These are phyloP conservation scores for Aspergillus sclerotioniger DNA, from an alignment of 495 filamentous ascomycete species.

Conservation along the genomic window DNA sequence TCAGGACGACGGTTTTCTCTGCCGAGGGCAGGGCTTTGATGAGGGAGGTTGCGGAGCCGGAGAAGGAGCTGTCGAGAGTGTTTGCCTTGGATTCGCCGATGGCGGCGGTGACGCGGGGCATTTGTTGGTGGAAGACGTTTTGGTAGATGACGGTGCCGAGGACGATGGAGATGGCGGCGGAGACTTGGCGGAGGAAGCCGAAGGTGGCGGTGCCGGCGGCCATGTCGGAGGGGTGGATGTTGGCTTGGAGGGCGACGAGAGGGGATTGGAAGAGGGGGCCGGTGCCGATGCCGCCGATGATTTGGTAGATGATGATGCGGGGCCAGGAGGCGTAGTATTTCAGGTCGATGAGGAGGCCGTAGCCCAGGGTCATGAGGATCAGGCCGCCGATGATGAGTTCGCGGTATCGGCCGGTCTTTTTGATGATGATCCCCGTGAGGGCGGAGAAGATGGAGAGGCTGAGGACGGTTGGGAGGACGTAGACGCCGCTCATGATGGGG, in stretches of 20 bases:
- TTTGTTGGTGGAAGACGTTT: slow-evolving; percentile 49
- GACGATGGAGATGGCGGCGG: slow-evolving; percentile 53
- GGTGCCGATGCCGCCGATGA: slow-evolving; percentile 53
- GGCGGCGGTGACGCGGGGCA: slow-evolving; percentile 32
- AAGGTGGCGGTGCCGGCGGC: slow-evolving; percentile 54
- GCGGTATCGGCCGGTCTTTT: slow-evolving; percentile 60
- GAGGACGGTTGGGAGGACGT: slow-evolving; percentile 72
- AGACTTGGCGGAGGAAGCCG: slow-evolving; percentile 50
- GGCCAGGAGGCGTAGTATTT: slow-evolving; percentile 47
- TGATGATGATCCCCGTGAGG: slow-evolving; percentile 65
- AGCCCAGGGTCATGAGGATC: slow-evolving; percentile 53
- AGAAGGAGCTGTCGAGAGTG: slow-evolving; percentile 44
- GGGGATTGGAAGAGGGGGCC: slow-evolving; percentile 59
- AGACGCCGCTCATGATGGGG: slow-evolving; percentile 76
- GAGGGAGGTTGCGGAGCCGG: slow-evolving; percentile 57
- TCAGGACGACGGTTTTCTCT: slow-evolving; percentile 47
- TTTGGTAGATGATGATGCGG: slow-evolving; percentile 52
- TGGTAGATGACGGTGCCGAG: slow-evolving; percentile 58
- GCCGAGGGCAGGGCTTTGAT: slow-evolving; percentile 48
- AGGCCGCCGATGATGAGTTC: slow-evolving; percentile 51
- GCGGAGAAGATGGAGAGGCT: slow-evolving; percentile 66
- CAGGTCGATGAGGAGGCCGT: slow-evolving; percentile 51
- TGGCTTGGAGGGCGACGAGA: slow-evolving; percentile 57
- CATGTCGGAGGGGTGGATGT: slow-evolving; percentile 49
- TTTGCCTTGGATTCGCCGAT: slow-evolving; percentile 33